Base-by-base conservation (phyloP, 176 grass and related monocot genomes). In the Urochloa ruziziensis region DNA sequence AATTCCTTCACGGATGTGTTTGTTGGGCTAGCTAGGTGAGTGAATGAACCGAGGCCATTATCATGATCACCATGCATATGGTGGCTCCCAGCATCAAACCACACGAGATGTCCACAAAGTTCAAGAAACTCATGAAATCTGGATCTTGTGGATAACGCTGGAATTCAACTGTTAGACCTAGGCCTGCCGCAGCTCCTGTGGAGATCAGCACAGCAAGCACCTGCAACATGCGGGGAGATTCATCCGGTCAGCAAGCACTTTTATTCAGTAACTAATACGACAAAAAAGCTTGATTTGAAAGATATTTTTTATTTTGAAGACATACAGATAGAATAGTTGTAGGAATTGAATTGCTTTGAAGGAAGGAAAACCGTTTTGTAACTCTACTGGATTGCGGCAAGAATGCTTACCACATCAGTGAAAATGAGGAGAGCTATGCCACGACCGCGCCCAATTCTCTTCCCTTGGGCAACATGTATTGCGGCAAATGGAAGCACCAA, bases 181-280 rank as follows among this genome's bases (percentile, higher is more conserved):
- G 10, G 34, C 79, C 79, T 8, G 65, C 79, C 0, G 79, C 79
- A 43, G 49, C 79, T 23, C 64, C 79, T 15, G 79, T 70, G n/a
- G n/a, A n/a, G n/a, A n/a, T n/a, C n/a, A n/a, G n/a, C n/a, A n/a
- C n/a, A n/a, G n/a, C n/a, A n/a, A n/a, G n/a, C n/a, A n/a, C n/a
- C n/a, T n/a, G n/a, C n/a, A n/a, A n/a, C n/a, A n/a, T n/a, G n/a
- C n/a, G n/a, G n/a, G n/a, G n/a, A n/a, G n/a, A n/a, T n/a, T n/a
- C n/a, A n/a, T n/a, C n/a, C n/a, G n/a, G n/a, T n/a, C n/a, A n/a
- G n/a, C n/a, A n/a, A n/a, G n/a, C n/a, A n/a, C n/a, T n/a, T n/a
- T n/a, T n/a, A n/a, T n/a, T n/a, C n/a, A n/a, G n/a, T n/a, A n/a
- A n/a, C n/a, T n/a, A n/a, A n/a, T n/a, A n/a, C n/a, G n/a, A n/a